Evolutionary conservation across 257 asterid species (phyloP).

Genomic region (Catharanthus roseus): DNA sequence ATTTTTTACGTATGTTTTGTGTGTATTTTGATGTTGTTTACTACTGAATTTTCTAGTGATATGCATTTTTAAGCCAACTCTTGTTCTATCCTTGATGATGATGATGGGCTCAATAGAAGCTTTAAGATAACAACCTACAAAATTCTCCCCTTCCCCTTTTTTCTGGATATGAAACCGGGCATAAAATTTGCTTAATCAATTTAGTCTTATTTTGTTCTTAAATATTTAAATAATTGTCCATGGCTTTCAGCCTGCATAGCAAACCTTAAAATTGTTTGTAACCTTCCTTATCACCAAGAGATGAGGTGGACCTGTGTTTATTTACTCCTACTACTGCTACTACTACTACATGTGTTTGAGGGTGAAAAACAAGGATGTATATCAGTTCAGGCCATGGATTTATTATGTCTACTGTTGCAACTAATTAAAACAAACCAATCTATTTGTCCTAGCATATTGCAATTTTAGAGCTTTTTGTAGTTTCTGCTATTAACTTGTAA

Average conservation of each 20-base stretch:
- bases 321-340: too few relatives aligned
- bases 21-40: not conserved
- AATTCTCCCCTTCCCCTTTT: not conserved
- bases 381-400: not conserved
- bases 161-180: not conserved
- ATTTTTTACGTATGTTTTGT: not conserved
- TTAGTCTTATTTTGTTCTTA: not conserved
- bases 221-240: not conserved
- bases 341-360: not conserved
- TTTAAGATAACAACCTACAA: too few relatives aligned
- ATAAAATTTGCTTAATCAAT: not conserved
- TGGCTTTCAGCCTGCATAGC: not conserved
- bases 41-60: not conserved
- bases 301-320: not conserved
- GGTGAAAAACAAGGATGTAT: not conserved
- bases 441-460: not conserved
- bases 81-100: not conserved
- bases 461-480: not conserved
- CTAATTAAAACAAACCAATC: not conserved
- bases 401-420: not conserved
- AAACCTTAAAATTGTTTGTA: not conserved
- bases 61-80: not conserved
- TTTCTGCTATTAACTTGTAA: conserved; percentile 24
- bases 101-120: too few relatives aligned
- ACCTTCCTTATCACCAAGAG: not conserved